Base-by-base conservation (phyloP, 768 basidiomycete genomes). In the Mycena filopes region DNA sequence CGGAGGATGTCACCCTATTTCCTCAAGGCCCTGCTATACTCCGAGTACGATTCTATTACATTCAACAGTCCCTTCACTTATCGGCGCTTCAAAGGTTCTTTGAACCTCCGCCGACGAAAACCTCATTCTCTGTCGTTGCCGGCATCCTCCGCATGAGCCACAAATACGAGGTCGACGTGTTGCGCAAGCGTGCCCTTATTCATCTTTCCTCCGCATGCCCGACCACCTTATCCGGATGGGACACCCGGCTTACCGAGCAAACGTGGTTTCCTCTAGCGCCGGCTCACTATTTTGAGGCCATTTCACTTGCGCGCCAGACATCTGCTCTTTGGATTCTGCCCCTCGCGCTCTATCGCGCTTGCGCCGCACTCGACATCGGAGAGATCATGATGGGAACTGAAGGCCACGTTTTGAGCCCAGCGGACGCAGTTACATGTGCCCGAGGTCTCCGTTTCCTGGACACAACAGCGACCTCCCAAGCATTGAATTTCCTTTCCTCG, bases 81-180 rank as follows among this genome's bases (percentile, higher is more conserved):
- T n/a, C n/a, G n/a, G n/a, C n/a, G 31, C 31, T 12, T 33, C 31
- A 33, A 5, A 63, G 54, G 1, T 65, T 56, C 23, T 65, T 65
- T 25, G 46, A 49, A 12, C 55, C 63, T 4, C 15, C 8, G 18
- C 54, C 55, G 1, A 47, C 55, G 0, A 31, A 23, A 7, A 63
- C 53, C 2, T 28, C 45, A 2, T 42, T 56, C 12, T 1, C 16
- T 7, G 42, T 63, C n/a, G 18, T 63, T 5, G 11, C 46, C 26
- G 62, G 43, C 15, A 40, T 65, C n/a, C 48, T 65, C 13, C 54
- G 63, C 9, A 48, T 65, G 47, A 54, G 48, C 21, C 46, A 65
- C 48, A 65, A 65, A 49, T 65, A 65, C 50, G 40, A 65, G 23
- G 55, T 58, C 20, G 60, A 48, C 9, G 20, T n/a, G 3, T 16